Base-by-base conservation (phyloP, 179 eudicot genomes). In the Amaranthus tricolor region DNA sequence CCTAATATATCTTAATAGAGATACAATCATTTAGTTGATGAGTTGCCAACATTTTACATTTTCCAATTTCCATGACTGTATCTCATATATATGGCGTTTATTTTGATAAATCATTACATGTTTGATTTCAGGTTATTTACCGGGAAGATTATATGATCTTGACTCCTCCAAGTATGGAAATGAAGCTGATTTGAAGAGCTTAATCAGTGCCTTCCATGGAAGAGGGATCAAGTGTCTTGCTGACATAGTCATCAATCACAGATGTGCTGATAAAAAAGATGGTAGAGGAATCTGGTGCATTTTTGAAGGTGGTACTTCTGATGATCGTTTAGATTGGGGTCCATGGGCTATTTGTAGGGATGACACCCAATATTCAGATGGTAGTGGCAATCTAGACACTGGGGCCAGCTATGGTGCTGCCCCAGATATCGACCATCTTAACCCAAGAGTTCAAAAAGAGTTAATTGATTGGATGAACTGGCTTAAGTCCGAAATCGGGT, bases 381-480 rank as follows among this genome's bases (percentile, higher is more conserved):
- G 79, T 43, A 76, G 79, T 16, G 79, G 79, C 0, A 76, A 76
- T 43, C 7, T 69, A 7, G 79, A 76, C 57, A 76, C 74, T 3
- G 79, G 79, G 5, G 79, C 79, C 20, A 68, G 68, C 5, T 76
- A 76, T 52, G 79, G 54, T n/a, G 78, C 72, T 2, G 78, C 78
- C 9, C 78, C 78, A 14, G 78, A 75, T 6, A 75, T 75, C 7
- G 78, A 75, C 15, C 78, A 75, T 52, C 73, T 75, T 6, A 75
- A 75, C 54, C 78, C 78, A 3, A 67, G 84, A 6, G 97, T 88
- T 6, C 97, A 86, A 71, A 84, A 4, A 9, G 97, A 91, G 78
- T 79, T 91, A 9, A 76, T 91, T 0, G 89, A 84, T 40, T 91
- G 96, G 96, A 82, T 91, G 90, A 89, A 89, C 58, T 91, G 96